Conservation (phyloP, 2,329 filamentous ascomycete genomes). For the Ophiocordyceps robertsii region DNA sequence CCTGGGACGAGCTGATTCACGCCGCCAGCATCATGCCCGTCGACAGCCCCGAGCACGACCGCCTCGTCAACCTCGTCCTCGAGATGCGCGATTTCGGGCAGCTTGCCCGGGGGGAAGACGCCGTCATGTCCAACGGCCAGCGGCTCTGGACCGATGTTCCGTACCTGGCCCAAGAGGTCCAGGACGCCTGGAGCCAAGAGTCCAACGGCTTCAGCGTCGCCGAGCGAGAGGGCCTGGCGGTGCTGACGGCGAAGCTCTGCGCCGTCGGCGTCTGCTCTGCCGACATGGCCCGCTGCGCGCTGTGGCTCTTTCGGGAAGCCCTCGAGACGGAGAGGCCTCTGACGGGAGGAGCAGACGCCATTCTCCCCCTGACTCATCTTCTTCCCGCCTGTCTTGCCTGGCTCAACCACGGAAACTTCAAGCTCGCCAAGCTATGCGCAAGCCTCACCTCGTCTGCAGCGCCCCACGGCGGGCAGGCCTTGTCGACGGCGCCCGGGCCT, state of each 20-base stretch:
- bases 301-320: conserved; percentile 2
- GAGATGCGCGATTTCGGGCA: conserved; percentile 4
- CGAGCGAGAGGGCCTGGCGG: not conserved
- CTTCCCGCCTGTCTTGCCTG: conserved; percentile 3
- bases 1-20: conserved; percentile 6
- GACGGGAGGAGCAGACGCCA: not conserved
- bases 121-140: conserved; percentile 2
- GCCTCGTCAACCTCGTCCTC: conserved; percentile 4
- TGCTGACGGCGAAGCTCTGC: conserved; percentile 3
- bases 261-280: conserved; percentile 2
- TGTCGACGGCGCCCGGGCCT: not conserved
- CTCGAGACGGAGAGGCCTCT: conserved; percentile 1
- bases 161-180: conserved; percentile 2
- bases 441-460: not conserved
- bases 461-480: not conserved
- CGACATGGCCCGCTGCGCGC: conserved; percentile 1
- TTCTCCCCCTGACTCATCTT: not conserved
- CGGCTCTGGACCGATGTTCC: conserved; percentile 4
- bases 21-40: conserved; percentile 4
- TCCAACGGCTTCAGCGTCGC: not conserved
- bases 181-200: conserved; percentile 1
- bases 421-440: conserved; percentile 1
- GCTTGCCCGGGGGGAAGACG: not conserved
- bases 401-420: conserved; percentile 1
- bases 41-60: conserved; percentile 4